Evolutionary conservation across 306 rosid genomes (phyloP), one percentile per base, ranked within the genome.

Genomic region (Sophora flavescens): DNA sequence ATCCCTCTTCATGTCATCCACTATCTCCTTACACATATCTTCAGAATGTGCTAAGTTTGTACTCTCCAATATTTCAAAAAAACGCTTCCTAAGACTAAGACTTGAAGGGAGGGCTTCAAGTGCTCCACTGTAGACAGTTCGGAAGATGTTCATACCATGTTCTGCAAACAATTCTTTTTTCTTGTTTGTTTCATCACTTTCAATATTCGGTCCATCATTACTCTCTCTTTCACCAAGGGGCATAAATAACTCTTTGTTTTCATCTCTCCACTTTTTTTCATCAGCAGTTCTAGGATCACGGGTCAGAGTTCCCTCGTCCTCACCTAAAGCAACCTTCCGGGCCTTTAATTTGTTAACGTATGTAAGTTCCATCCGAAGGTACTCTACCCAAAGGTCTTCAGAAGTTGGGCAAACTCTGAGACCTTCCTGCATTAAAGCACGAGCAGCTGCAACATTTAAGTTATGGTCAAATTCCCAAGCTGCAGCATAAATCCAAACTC

Each of bases 381-480:
- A 95, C 81, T 92, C 98, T 4, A 95, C 81, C 98, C 98, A 95
- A 32, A 95, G 93, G 35, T 92, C 93, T 84, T 90, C 97, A 0
- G 98, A 92, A 58, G 75, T 73, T 9, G 89, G 86, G 64, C 96
- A 90, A 76, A 87, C 88, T 83, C 97, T 89, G 77, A 95, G 87
- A 78, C 97, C 98, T 60, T 77, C 89, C 67, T 86, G 91, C 98
- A 95, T 95, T 59, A 91, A 83, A 87, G 93, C 89, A 64, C 97
- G 98, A 8, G 97, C 96, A 39, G 97, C 89, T 36, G 80, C 85
- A 11, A 89, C 93, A 80, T 95, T 95, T 74, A 84, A 80, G 86
- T 89, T 89, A 63, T 83, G 88, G 84, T 90, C 97, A 68, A 95
- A 95, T 84, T 95, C 98, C 98, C 98, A 95, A 85, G 97, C 96